phyloP scores from a whole-genome alignment of 2,329 filamentous ascomycete species.

The Cylindrodendrum hubeiense region DNA sequence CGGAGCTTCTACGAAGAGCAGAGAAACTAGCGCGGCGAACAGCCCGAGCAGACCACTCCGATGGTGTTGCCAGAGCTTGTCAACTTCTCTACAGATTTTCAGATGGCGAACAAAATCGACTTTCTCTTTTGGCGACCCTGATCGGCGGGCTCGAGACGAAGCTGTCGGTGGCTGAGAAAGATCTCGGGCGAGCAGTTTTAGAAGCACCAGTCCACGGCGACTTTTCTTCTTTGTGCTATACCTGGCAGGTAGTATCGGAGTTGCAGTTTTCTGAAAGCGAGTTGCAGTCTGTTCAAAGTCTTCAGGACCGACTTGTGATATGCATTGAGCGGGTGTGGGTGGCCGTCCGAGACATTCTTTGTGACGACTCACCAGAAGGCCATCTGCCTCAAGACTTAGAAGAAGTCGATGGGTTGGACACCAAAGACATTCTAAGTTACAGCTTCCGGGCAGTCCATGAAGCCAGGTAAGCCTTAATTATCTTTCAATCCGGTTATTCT shows the following conservation, averaged over 20 bases:
- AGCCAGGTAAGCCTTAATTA: constrained; percentile 72
- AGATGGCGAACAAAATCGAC: constrained; percentile 53
- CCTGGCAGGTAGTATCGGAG: constrained; percentile 64
- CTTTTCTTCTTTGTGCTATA: constrained; percentile 73
- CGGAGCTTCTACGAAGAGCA: constrained; percentile 63
- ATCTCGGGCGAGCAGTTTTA: constrained; percentile 76
- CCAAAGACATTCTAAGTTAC: constrained; percentile 92
- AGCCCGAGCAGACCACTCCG: constrained; percentile 90
- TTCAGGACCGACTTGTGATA: constrained; percentile 69
- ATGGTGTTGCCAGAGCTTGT: constrained; percentile 85
- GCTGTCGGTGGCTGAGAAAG: constrained; percentile 69
- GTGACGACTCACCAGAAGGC: constrained; percentile 94
- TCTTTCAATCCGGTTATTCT: neutral
- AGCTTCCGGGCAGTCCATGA: constrained; percentile 97
- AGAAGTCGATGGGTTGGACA: constrained; percentile 77
- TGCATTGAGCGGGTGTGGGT: constrained; percentile 81
- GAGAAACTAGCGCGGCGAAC: constrained; percentile 74
- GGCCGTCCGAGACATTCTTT: constrained; percentile 81
- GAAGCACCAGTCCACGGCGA: constrained; percentile 77
- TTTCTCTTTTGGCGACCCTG: constrained; percentile 68
- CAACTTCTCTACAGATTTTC: constrained; percentile 76
- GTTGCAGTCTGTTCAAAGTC: constrained; percentile 48
- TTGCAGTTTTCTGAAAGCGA: constrained; percentile 53
- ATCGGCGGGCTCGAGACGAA: constrained; percentile 74
- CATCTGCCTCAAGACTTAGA: constrained; percentile 83